These are phyloP conservation scores for Golovinomyces cichoracearum DNA, from an alignment of 2,329 filamentous ascomycete species.

Conservation along the genomic window DNA sequence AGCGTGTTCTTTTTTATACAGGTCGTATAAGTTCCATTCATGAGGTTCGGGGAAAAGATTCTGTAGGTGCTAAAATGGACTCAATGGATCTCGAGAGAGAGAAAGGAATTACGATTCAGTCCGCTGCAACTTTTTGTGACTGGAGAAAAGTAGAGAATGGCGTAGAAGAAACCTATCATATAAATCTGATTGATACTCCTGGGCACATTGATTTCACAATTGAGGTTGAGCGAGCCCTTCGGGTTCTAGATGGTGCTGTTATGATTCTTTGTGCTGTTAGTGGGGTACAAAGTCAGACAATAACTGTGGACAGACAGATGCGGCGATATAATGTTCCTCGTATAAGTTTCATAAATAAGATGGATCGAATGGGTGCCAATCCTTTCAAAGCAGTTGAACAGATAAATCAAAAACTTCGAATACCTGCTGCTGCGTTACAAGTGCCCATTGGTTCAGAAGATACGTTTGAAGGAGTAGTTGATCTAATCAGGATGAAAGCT, in stretches of 20 bases:
- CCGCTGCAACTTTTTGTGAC: constrained; percentile 89
- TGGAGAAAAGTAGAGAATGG: constrained; percentile 73
- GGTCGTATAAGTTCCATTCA: constrained; percentile 92
- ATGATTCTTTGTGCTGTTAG: constrained; percentile 97
- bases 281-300: constrained; percentile 91
- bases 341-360: constrained; percentile 96
- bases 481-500: constrained; percentile 74
- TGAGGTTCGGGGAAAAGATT: constrained; percentile 84
- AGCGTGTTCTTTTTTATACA: constrained; percentile 94
- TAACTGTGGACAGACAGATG: constrained; percentile 97
- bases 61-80: constrained; percentile 97
- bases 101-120: constrained; percentile 97
- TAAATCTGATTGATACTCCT: constrained; percentile 96
- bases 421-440: constrained; percentile 78
- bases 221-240: constrained; percentile 81
- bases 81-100: constrained; percentile 97
- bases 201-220: constrained; percentile 99
- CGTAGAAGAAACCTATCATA: constrained; percentile 73
- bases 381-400: constrained; percentile 94
- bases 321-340: constrained; percentile 89
- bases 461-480: constrained; percentile 74
- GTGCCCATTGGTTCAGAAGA: constrained; percentile 85
- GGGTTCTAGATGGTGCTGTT: constrained; percentile 85
- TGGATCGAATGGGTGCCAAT: constrained; percentile 97
- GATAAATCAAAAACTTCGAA: constrained; percentile 87